phyloP scores from a whole-genome alignment of 2,329 filamentous ascomycete genomes.

The Cercospora sp. region DNA sequence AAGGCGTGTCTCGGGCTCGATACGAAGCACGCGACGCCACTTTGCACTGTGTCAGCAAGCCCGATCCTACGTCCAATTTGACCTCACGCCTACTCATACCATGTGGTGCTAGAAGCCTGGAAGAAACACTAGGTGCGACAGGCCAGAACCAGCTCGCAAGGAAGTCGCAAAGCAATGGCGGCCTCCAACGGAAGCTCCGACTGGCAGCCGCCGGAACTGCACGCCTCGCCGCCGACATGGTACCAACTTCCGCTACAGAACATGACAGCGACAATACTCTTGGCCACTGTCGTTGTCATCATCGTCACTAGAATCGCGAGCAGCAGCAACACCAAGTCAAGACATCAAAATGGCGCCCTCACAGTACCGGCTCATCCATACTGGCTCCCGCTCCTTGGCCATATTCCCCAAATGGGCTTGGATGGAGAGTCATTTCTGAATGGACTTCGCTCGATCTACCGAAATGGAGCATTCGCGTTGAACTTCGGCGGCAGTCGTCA shows the following conservation, averaged over 20 bases:
- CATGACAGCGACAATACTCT: neutral
- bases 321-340: constrained; percentile 19
- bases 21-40: neutral
- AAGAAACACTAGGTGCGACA: too few species aligned
- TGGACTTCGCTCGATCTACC: constrained; percentile 42
- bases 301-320: constrained; percentile 28
- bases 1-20: neutral
- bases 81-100: neutral
- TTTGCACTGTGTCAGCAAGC: neutral
- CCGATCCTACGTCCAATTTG: neutral
- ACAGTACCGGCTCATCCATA: constrained; percentile 51
- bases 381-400: constrained; percentile 60
- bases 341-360: constrained; percentile 27
- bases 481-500: constrained; percentile 53
- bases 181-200: neutral
- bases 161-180: constrained; percentile 4
- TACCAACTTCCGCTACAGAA: neutral
- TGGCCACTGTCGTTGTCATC: constrained; percentile 20
- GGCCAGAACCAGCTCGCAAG: neutral
- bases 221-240: constrained; percentile 1
- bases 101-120: neutral
- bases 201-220: constrained; percentile 8
- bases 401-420: constrained; percentile 53
- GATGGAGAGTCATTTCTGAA: constrained; percentile 48
- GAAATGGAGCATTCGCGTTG: constrained; percentile 49